A percentile compares a stretch with the other conserved stretches of the same genome.
phyloP scores from a whole-genome alignment of 2,329 filamentous ascomycete genomes.

The Plectosphaerella plurivora region DNA sequence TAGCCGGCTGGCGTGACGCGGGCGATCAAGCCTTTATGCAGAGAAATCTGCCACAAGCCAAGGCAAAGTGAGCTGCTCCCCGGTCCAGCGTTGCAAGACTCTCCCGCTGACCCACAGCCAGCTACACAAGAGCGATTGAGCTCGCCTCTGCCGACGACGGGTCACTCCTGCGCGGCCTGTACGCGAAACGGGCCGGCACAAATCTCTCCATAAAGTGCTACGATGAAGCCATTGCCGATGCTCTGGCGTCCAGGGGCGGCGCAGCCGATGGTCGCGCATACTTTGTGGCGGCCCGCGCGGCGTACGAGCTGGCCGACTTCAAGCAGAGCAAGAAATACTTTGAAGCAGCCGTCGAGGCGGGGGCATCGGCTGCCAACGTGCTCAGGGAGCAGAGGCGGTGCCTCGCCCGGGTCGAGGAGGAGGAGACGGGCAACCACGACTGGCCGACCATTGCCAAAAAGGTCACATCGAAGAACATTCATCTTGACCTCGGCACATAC shows the following conservation, averaged over 20 bases:
- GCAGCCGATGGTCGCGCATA: constrained; percentile 25
- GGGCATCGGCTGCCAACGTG: constrained; percentile 12
- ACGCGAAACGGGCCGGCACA: constrained; percentile 24
- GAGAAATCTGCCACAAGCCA: constrained; percentile 24
- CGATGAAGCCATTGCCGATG: constrained; percentile 25
- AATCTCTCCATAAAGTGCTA: constrained; percentile 26
- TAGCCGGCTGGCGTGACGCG: constrained; percentile 9
- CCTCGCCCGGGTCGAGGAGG: constrained; percentile 8
- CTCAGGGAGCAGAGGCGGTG: constrained; percentile 13
- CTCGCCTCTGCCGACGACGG: constrained; percentile 9
- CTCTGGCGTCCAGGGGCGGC: constrained; percentile 19
- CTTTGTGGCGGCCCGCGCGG: constrained; percentile 25
- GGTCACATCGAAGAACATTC: constrained; percentile 12
- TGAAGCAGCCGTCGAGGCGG: constrained; percentile 16
- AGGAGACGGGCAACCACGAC: constrained; percentile 11
- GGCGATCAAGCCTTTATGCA: constrained; percentile 19
- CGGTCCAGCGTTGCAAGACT: not conserved
- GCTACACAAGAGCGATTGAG: constrained; percentile 29
- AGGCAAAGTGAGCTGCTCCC: constrained; percentile 20
- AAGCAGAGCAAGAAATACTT: constrained; percentile 15
- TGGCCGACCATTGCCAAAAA: constrained; percentile 7
- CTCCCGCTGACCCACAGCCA: constrained; percentile 4
- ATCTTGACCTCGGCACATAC: constrained; percentile 24
- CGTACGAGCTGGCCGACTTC: constrained; percentile 28
- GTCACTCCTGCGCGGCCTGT: constrained; percentile 14